phyloP scores from a whole-genome alignment of 768 basidiomycete genomes.

The Naganishia antarctica region DNA sequence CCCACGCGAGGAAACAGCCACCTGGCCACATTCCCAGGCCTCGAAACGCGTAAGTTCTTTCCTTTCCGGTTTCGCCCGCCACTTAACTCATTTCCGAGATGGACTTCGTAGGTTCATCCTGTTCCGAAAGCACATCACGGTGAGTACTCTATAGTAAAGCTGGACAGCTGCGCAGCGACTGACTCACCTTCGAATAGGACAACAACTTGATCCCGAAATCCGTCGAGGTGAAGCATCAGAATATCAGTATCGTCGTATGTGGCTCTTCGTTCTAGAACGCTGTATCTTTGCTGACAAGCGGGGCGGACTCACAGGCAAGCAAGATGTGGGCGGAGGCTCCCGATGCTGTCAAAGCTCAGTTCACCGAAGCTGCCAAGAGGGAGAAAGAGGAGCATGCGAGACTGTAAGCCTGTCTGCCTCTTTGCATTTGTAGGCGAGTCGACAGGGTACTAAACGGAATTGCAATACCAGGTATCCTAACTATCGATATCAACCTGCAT shows the following conservation, averaged over 20 bases:
- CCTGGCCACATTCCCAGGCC: slow-evolving; percentile 49
- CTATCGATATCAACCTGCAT: slow-evolving; percentile 48
- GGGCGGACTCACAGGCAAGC: slow-evolving; percentile 42
- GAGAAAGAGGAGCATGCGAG: slow-evolving; percentile 49
- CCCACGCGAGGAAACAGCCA: slow-evolving; percentile 49
- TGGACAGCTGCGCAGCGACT: no score
- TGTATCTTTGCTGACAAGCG: no score
- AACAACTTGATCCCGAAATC: slow-evolving; percentile 45
- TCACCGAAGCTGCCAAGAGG: slow-evolving; percentile 41
- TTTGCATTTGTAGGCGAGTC: not conserved
- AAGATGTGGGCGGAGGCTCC: slow-evolving; percentile 50
- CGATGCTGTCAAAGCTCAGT: slow-evolving; percentile 44
- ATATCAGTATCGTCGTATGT: slow-evolving; percentile 48
- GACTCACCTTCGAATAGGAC: slow-evolving; percentile 31
- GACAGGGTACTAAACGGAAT: not conserved
- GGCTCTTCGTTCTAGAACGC: not conserved
- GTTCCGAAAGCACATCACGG: slow-evolving; percentile 49
- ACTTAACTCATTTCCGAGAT: not conserved
- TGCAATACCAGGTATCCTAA: slow-evolving; percentile 40
- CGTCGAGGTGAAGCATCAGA: slow-evolving; percentile 50
- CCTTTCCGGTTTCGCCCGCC: not conserved
- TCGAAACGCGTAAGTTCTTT: slow-evolving; percentile 39
- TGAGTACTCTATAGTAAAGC: no score
- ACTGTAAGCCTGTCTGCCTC: no score
- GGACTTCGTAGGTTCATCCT: slow-evolving; percentile 41